Percentiles rank a stretch among this genome's conserved stretches.
Evolutionary conservation across 768 basidiomycete species (phyloP).

Genomic region (Harrya chromipes): DNA sequence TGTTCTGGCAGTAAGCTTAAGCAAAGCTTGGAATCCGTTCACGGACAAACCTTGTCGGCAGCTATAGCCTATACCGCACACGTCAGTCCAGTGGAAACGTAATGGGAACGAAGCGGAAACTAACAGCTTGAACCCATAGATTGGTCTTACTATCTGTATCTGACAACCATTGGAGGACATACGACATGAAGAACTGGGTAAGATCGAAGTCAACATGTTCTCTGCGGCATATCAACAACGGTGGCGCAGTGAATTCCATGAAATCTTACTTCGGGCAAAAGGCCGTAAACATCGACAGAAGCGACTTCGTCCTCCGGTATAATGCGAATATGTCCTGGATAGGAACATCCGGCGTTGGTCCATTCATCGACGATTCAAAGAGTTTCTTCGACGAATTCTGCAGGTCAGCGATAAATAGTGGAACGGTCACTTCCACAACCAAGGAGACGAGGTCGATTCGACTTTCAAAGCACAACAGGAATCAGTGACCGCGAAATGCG

Average conservation of each 20-base stretch:
- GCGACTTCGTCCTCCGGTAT: conserved; percentile 71
- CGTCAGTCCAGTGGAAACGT: conserved; percentile 6
- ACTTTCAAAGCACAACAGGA: conserved; percentile 33
- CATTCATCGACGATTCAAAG: conserved; percentile 81
- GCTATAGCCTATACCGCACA: conserved; percentile 61
- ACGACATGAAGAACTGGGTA: conserved; percentile 78
- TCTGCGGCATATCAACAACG: conserved; percentile 33
- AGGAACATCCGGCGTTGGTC: conserved; percentile 81
- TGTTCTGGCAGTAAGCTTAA: conserved; percentile 24
- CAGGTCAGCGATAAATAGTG: conserved; percentile 63
- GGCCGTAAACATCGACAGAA: conserved; percentile 77
- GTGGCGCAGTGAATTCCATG: background rate
- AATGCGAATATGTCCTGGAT: conserved; percentile 89
- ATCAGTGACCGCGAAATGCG: background rate
- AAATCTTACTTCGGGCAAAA: conserved; percentile 72
- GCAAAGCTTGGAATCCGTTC: background rate
- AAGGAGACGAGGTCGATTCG: conserved; percentile 74
- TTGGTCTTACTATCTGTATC: conserved; percentile 86
- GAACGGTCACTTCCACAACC: conserved; percentile 64
- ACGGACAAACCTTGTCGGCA: conserved; percentile 64
- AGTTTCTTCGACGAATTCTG: conserved; percentile 68
- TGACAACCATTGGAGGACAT: conserved; percentile 85
- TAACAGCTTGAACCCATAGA: conserved; percentile 90
- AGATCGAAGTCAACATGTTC: conserved; percentile 64
- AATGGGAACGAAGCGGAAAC: conserved; percentile 31